These are phyloP conservation scores for Fusarium sp. DNA, from an alignment of 2,329 filamentous ascomycete genomes.

Conservation along the genomic window DNA sequence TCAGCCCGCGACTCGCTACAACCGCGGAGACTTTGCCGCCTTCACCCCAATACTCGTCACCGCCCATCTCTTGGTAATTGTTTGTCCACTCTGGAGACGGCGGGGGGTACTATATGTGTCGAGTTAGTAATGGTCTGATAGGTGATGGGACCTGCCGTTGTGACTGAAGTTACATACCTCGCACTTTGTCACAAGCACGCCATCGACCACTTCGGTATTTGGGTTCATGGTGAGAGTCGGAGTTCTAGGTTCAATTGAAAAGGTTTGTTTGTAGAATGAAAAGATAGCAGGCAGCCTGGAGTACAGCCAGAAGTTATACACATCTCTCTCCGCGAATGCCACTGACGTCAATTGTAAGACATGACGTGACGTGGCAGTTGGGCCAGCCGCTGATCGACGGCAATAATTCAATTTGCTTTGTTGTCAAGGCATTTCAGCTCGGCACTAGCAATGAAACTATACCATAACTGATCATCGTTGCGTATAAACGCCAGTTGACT, in stretches of 20 bases:
- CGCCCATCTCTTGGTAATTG: neutral
- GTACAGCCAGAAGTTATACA: neutral
- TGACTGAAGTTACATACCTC: neutral
- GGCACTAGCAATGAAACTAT: neutral
- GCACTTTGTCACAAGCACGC: neutral
- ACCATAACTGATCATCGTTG: neutral
- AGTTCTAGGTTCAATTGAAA: neutral
- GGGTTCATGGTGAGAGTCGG: neutral
- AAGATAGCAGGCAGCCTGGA: neutral
- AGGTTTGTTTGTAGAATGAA: neutral
- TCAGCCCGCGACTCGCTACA: neutral
- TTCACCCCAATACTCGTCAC: neutral
- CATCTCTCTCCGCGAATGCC: neutral
- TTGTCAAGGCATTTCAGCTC: neutral
- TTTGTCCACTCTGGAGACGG: neutral
- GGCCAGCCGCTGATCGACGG: neutral
- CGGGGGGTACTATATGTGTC: neutral
- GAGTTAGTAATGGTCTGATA: fast-evolving
- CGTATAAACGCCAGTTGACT: too few relatives aligned
- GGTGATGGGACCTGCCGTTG: neutral
- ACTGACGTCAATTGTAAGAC: neutral
- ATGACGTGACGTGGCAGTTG: neutral
- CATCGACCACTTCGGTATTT: neutral
- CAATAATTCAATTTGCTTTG: neutral
- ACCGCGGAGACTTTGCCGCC: neutral